phyloP scores from a whole-genome alignment of 2,329 filamentous ascomycete species.

The Nemania sp. region DNA sequence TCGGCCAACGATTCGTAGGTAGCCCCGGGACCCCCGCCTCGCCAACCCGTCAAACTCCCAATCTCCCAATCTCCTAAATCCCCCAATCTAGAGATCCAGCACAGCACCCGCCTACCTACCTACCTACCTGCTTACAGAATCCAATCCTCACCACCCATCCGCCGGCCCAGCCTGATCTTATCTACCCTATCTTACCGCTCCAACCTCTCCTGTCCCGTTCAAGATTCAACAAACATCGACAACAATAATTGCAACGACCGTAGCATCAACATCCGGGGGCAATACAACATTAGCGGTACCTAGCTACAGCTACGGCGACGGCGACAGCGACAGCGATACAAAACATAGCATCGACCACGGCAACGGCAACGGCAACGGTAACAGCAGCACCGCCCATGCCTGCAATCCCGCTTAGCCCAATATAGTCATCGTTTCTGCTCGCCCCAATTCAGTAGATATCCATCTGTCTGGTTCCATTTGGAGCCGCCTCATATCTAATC shows the following conservation, averaged over 20 bases:
- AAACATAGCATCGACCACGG: no score
- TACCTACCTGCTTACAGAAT: neutral
- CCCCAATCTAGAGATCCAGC: conserved; percentile 18
- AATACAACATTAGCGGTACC: neutral
- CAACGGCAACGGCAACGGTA: neutral
- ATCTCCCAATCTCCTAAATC: no score
- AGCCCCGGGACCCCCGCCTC: conserved; percentile 15
- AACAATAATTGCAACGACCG: neutral
- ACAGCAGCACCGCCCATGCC: conserved; percentile 15
- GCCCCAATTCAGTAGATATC: neutral
- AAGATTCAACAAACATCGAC: neutral
- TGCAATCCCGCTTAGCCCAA: conserved; percentile 7
- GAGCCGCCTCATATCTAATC: neutral
- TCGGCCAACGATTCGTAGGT: conserved; percentile 13
- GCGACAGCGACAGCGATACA: no score
- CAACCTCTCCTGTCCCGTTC: neutral
- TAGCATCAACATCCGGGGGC: neutral
- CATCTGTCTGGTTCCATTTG: conserved; percentile 4
- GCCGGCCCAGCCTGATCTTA: conserved; percentile 11
- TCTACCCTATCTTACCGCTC: neutral
- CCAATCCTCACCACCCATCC: neutral
- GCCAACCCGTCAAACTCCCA: conserved; percentile 1
- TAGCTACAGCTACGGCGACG: no score
- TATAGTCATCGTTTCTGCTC: conserved; percentile 15
- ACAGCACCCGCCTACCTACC: neutral